Conservation (phyloP, 345 rosid genomes). For the Leavenworthia alabamica region DNA sequence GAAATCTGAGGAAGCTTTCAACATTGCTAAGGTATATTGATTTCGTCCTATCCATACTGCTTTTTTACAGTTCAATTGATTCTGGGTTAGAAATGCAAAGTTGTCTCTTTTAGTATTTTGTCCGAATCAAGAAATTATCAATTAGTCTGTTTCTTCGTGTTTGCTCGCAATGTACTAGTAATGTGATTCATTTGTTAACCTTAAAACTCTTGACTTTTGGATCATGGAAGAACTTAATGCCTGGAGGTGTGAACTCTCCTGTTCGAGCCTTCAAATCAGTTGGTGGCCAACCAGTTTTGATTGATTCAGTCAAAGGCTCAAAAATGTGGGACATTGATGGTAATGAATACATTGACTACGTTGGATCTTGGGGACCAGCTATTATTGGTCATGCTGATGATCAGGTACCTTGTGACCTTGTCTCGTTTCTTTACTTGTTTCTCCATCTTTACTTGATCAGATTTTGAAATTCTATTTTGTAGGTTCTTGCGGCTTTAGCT, state of each 20-base stretch:
- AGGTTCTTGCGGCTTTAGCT: slow-evolving; percentile 80
- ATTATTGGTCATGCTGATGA: slow-evolving; percentile 97
- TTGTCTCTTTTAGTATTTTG: background rate
- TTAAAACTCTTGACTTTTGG: background rate
- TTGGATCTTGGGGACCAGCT: slow-evolving; percentile 98
- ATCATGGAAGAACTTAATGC: slow-evolving; percentile 67
- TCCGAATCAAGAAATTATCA: background rate
- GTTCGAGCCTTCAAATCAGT: slow-evolving; percentile 97
- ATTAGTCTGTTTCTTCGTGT: background rate
- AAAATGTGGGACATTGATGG: slow-evolving; percentile 96
- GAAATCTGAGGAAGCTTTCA: slow-evolving; percentile 88
- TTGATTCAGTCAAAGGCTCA: slow-evolving; percentile 92
- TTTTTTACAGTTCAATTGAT: too few species aligned
- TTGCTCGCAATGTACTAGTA: background rate
- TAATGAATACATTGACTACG: slow-evolving; percentile 88
- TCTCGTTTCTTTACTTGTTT: background rate
- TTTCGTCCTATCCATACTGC: background rate
- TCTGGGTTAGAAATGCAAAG: background rate
- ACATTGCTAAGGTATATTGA: slow-evolving; percentile 54
- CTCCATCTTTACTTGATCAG: too few species aligned
- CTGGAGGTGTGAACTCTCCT: slow-evolving; percentile 95
- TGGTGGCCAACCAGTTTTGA: slow-evolving; percentile 83
- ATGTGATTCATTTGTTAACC: background rate
- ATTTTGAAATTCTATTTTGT: background rate
- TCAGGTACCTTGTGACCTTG: slow-evolving; percentile 42